Evolutionary conservation across 1,284 basidiomycete species (phyloP).

Genomic region (Ustilago bromivora): DNA sequence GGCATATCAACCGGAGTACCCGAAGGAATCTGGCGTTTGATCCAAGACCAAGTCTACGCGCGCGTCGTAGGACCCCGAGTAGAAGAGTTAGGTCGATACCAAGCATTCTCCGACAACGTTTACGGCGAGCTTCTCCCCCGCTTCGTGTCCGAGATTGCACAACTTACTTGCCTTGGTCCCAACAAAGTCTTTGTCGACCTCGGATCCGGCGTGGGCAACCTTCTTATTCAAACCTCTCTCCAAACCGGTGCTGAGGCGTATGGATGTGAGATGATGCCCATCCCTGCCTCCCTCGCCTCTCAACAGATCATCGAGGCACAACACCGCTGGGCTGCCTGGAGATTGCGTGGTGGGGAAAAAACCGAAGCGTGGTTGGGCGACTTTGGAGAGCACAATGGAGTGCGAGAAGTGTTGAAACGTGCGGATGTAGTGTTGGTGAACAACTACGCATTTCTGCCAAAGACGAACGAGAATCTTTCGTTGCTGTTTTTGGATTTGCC

Average conservation of each 20-base stretch:
- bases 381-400: slow-evolving; percentile 71
- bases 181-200: slow-evolving; percentile 72
- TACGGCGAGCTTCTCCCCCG: slow-evolving; percentile 71
- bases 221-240: slow-evolving; percentile 73
- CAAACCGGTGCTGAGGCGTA: slow-evolving; percentile 72
- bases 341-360: slow-evolving; percentile 69
- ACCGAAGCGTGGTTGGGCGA: slow-evolving; percentile 72
- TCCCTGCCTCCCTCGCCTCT: slow-evolving; percentile 72
- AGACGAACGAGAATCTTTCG: slow-evolving; percentile 73
- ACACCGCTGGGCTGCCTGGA: slow-evolving; percentile 73
- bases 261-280: slow-evolving; percentile 73
- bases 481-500: slow-evolving; percentile 74
- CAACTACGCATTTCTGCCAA: slow-evolving; percentile 72
- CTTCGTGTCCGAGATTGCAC: slow-evolving; percentile 70
- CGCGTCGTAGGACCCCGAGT: slow-evolving; percentile 73
- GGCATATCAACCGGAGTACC: slow-evolving; percentile 59
- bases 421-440: slow-evolving; percentile 75
- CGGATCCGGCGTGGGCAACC: slow-evolving; percentile 74
- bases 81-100: slow-evolving; percentile 71
- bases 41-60: slow-evolving; percentile 74
- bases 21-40: slow-evolving; percentile 72
- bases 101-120: slow-evolving; percentile 70
- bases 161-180: slow-evolving; percentile 67
- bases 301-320: slow-evolving; percentile 72
- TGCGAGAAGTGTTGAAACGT: slow-evolving; percentile 68